Evolutionary conservation across 306 rosid genomes (phyloP).

Genomic region (Prunus davidiana): DNA sequence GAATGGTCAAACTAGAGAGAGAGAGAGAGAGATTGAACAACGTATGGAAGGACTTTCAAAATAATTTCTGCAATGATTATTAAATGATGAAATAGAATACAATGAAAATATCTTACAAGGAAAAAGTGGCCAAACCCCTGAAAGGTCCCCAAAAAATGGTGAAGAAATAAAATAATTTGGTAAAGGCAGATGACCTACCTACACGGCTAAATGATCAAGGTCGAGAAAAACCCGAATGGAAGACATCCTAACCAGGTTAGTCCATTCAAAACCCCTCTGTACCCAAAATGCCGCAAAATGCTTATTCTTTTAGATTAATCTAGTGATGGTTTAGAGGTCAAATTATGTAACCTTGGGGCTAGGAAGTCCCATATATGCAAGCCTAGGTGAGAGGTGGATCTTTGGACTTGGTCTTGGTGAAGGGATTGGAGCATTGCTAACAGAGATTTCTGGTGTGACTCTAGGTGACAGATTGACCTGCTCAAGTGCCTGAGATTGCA

Average conservation of each 20-base stretch:
- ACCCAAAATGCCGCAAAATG: not conserved
- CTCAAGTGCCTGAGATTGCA: slow-evolving; percentile 69
- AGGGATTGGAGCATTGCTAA: slow-evolving; percentile 46
- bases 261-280: no score
- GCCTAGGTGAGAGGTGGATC: slow-evolving; percentile 61
- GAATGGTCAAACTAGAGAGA: not conserved
- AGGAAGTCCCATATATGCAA: slow-evolving; percentile 51
- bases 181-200: not conserved
- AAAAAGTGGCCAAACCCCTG: not conserved
- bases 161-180: not conserved
- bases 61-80: not conserved
- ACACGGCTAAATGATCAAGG: not conserved
- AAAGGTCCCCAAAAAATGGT: not conserved
- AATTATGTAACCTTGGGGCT: slow-evolving; percentile 48
- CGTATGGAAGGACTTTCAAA: not conserved
- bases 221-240: not conserved
- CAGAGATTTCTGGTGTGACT: slow-evolving; percentile 24
- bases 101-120: not conserved
- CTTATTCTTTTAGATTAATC: not conserved
- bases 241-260: no score
- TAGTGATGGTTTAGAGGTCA: not conserved
- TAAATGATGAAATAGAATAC: not conserved
- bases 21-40: not conserved
- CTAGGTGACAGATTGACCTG: slow-evolving; percentile 68
- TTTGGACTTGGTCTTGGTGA: slow-evolving; percentile 76